Evolutionary conservation across 805 yeast species (phyloP), one percentile per base, ranked within the genome.

Genomic region (Saccharomycopsis vini): DNA sequence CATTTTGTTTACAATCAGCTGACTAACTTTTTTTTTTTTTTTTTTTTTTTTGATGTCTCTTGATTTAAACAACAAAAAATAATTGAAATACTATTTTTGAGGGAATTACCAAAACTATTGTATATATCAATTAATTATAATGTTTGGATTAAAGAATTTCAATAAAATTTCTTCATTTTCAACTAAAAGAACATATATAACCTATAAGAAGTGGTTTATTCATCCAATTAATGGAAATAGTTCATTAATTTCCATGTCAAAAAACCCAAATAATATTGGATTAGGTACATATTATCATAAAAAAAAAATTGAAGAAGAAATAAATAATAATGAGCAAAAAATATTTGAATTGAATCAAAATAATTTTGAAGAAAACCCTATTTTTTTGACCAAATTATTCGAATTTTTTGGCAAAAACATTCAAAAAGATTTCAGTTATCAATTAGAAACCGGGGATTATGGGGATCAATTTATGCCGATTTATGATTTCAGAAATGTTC

Each of bases 401-500:
- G 40, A 46, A 3, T 42, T 58, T 15, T 49, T 63, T 3, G 22
- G 42, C 0, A 43, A 53, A 16, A 48, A 54, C 12, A 57, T 63
- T 5, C 57, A 60, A 20, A 48, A 69, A 12, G 85, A 79, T 56
- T 71, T 73, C 50, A 57, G 76, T 1, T 79, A 71, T 54, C 65
- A 69, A 22, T 58, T 77, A 55, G 84, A 78, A 46, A 76, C 82
- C 1, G 66, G 73, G 3, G 67, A 68, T 30, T 73, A 72, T 50
- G 72, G 72, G 12, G 64, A 64, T 18, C 62, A 71, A 0, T 77
- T 62, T 57, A 74, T 81, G 80, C 86, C 88, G 5, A 72, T 85
- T 36, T 80, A 74, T 52, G 95, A 84, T 56, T 67, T 79, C 49
- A 67, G 92, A 46, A 73, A 69, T 38, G 69, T 75, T 1, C 87